phyloP scores from a whole-genome alignment of 23 red algal genomes.

The Chondrus crispus region DNA sequence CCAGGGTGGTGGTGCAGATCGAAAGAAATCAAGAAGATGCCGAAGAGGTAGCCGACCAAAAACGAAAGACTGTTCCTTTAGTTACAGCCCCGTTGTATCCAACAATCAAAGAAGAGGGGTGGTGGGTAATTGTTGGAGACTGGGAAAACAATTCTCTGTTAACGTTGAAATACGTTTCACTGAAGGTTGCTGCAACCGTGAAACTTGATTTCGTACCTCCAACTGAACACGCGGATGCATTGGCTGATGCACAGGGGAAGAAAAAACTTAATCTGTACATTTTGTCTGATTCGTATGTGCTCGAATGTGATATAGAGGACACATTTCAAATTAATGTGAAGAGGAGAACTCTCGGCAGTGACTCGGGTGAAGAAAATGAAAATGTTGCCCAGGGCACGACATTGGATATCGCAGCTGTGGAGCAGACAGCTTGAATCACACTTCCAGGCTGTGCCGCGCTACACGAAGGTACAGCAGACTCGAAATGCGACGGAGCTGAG shows the following conservation, averaged over 20 bases:
- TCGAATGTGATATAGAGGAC: constrained; percentile 74
- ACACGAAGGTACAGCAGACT: no score
- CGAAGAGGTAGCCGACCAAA: neutral
- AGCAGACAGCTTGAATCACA: no score
- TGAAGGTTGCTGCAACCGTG: constrained; percentile 30
- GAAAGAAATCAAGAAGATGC: constrained; percentile 60
- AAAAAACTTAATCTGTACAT: constrained; percentile 58
- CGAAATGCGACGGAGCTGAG: no score
- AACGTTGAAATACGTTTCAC: constrained; percentile 48
- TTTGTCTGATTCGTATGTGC: constrained; percentile 70
- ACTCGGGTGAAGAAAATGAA: no score
- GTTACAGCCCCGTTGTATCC: constrained; percentile 65
- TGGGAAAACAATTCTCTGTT: constrained; percentile 43
- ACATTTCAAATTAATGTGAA: constrained; percentile 24
- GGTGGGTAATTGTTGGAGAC: constrained; percentile 89
- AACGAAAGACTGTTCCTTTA: constrained; percentile 13
- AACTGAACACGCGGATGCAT: no score
- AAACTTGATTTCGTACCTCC: constrained; percentile 64
- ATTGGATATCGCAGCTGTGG: no score
- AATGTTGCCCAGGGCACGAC: no score
- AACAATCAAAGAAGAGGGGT: constrained; percentile 74
- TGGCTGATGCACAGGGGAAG: constrained; percentile 34
- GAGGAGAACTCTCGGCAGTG: no score
- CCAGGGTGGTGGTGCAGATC: constrained; percentile 22
- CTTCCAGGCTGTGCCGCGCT: no score